Conservation (phyloP, 345 rosid species). For the Laguncularia racemosa region DNA sequence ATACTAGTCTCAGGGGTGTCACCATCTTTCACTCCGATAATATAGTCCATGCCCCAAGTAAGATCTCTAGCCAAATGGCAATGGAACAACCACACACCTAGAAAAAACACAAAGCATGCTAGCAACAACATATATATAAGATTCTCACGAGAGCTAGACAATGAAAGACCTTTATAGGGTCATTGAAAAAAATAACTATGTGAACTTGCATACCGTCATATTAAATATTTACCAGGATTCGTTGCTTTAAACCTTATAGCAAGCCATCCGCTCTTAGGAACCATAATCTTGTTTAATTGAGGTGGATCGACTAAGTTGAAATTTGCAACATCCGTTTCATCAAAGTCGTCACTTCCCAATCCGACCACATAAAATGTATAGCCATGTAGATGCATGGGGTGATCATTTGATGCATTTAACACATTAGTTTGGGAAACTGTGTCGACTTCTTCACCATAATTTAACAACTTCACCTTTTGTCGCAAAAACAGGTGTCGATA, state of each 20-base stretch:
- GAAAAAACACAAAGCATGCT: neutral
- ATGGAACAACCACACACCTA: slow-evolving; percentile 33
- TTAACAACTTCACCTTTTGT: slow-evolving; percentile 16
- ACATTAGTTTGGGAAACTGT: slow-evolving; percentile 25
- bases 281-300: slow-evolving; percentile 9
- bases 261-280: neutral
- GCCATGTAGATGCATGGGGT: slow-evolving; percentile 27
- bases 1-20: neutral
- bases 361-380: slow-evolving; percentile 9
- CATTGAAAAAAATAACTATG: no score
- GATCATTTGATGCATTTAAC: slow-evolving; percentile 11
- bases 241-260: no score
- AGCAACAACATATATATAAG: neutral
- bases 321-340: slow-evolving; percentile 4
- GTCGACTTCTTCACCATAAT: slow-evolving; percentile 17
- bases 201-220: no score
- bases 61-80: slow-evolving; percentile 34
- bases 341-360: slow-evolving; percentile 3
- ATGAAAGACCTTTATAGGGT: no score
- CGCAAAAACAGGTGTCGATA: neutral
- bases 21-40: slow-evolving; percentile 28
- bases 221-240: no score
- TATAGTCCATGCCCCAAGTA: slow-evolving; percentile 36
- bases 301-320: slow-evolving; percentile 24
- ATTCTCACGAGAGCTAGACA: no score